Evolutionary conservation across 2,329 filamentous ascomycete genomes (phyloP).

Genomic region (Ampelomyces quisqualis): DNA sequence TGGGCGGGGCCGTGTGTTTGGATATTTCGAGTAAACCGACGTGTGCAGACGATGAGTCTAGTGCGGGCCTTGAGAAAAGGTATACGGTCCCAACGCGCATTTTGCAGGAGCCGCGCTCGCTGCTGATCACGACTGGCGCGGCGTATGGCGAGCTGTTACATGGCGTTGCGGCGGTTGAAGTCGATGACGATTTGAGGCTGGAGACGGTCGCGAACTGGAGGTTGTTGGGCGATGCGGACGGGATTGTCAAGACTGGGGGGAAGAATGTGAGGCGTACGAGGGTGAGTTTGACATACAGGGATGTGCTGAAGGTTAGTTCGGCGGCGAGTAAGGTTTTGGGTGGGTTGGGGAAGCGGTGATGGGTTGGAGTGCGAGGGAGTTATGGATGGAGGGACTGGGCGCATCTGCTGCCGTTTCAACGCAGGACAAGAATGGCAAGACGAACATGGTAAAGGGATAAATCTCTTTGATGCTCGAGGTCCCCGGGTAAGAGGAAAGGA

Average conservation of each 20-base stretch:
- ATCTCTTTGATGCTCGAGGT: too few species aligned
- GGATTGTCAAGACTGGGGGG: conserved; percentile 50
- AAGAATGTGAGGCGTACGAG: conserved; percentile 60
- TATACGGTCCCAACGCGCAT: conserved; percentile 53
- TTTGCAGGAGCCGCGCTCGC: conserved; percentile 78
- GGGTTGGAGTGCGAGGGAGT: not conserved
- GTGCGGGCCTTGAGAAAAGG: not conserved
- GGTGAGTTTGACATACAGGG: conserved; percentile 78
- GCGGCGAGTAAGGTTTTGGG: conserved; percentile 38
- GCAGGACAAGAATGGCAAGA: too few species aligned
- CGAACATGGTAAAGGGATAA: too few species aligned
- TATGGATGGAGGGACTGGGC: too few species aligned
- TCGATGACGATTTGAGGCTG: conserved; percentile 65
- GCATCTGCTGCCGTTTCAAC: too few species aligned
- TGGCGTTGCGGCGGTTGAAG: conserved; percentile 65
- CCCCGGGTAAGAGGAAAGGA: too few species aligned
- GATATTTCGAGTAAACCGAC: conserved; percentile 61
- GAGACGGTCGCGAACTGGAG: conserved; percentile 68
- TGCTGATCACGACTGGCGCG: conserved; percentile 69
- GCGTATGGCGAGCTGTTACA: conserved; percentile 73
- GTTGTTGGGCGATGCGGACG: conserved; percentile 56
- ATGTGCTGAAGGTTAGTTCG: conserved; percentile 62
- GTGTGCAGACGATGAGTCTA: conserved; percentile 50
- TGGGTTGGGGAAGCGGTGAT: conserved; percentile 13
- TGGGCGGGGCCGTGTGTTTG: conserved; percentile 75